A percentile compares a stretch with the other conserved stretches of the same genome.
Conservation (phyloP, 805 yeast genomes). For the Zygosaccharomyces siamensis region DNA sequence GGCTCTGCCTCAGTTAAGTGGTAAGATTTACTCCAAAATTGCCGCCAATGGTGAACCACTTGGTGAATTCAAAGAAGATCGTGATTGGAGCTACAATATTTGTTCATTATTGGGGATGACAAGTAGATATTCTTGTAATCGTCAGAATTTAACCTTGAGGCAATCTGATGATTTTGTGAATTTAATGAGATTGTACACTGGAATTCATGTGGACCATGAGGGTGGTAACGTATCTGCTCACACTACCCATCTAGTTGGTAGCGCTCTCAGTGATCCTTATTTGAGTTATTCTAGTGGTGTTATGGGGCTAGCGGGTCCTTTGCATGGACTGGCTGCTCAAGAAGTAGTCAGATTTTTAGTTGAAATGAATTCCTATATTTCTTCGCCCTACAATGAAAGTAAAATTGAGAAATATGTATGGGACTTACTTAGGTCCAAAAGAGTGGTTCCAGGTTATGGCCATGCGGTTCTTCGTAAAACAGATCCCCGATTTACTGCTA, state of each 20-base stretch:
- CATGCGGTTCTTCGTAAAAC: constrained; percentile 82
- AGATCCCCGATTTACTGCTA: constrained; percentile 76
- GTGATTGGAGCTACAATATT: constrained; percentile 72
- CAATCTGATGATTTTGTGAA: constrained; percentile 58
- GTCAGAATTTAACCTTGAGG: constrained; percentile 29
- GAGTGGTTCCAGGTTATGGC: constrained; percentile 86
- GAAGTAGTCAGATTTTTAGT: constrained; percentile 74
- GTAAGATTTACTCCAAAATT: constrained; percentile 66
- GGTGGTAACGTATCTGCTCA: constrained; percentile 84
- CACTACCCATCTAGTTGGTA: constrained; percentile 72
- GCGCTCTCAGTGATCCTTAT: constrained; percentile 73
- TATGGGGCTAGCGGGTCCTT: constrained; percentile 80
- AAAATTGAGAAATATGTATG: constrained; percentile 65
- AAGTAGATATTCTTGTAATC: constrained; percentile 33
- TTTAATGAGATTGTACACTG: constrained; percentile 65
- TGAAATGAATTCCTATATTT: constrained; percentile 50
- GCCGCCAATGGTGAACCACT: constrained; percentile 48
- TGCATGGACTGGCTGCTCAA: constrained; percentile 83
- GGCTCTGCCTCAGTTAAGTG: constrained; percentile 68
- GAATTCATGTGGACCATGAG: constrained; percentile 77
- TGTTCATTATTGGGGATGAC: constrained; percentile 60
- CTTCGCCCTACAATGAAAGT: constrained; percentile 29
- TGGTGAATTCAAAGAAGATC: constrained; percentile 48
- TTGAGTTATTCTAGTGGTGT: constrained; percentile 74
- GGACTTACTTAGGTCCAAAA: constrained; percentile 63